Conservation (phyloP, 805 yeast species). For the Kodamaea restingae region DNA sequence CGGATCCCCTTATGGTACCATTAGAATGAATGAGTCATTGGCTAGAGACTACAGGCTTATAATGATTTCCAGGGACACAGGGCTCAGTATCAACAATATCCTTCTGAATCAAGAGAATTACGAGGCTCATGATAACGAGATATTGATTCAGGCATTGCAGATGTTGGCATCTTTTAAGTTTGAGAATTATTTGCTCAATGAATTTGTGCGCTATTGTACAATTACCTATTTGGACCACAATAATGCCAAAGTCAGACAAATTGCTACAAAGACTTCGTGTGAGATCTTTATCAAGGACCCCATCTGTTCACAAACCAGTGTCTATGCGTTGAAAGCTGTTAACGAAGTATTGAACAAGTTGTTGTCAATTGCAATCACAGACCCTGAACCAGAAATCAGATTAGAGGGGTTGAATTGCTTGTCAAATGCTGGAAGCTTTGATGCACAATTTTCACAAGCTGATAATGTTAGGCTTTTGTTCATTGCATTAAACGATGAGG, state of each 20-base stretch:
- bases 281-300: constrained; percentile 72
- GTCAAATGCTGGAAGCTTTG: constrained; percentile 60
- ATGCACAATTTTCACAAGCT: constrained; percentile 91
- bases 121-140: constrained; percentile 35
- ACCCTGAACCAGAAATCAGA: constrained; percentile 81
- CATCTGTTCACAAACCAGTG: constrained; percentile 78
- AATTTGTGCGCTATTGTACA: constrained; percentile 81
- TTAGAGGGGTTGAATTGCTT: constrained; percentile 71
- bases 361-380: constrained; percentile 80
- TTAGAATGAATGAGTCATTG: constrained; percentile 53
- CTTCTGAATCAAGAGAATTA: constrained; percentile 28
- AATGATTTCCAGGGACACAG: constrained; percentile 68
- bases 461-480: constrained; percentile 81
- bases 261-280: constrained; percentile 83
- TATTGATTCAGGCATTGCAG: constrained; percentile 73
- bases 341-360: constrained; percentile 80
- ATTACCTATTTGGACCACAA: constrained; percentile 81
- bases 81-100: constrained; percentile 33
- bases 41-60: constrained; percentile 78
- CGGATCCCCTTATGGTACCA: constrained; percentile 71
- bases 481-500: constrained; percentile 89
- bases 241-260: constrained; percentile 71
- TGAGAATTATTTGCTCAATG: constrained; percentile 71
- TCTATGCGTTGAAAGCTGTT: constrained; percentile 76
- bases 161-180: constrained; percentile 75